phyloP scores from a whole-genome alignment of 2,329 filamentous ascomycete species.

The Lachnellula occidentalis region DNA sequence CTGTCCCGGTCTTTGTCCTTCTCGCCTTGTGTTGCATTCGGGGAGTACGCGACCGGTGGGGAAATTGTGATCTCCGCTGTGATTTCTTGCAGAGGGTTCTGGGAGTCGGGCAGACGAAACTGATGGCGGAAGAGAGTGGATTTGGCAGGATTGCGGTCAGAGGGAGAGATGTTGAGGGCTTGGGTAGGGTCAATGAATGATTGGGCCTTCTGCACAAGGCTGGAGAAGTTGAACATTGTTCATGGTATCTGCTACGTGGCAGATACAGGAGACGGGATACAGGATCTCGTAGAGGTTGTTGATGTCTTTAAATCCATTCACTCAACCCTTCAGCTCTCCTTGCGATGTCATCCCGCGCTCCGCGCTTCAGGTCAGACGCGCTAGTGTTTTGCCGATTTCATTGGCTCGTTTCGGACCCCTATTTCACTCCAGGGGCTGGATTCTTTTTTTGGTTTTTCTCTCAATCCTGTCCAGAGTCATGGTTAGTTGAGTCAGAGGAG shows the following conservation, averaged over 20 bases:
- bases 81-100: constrained; percentile 94
- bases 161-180: constrained; percentile 64
- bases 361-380: constrained; percentile 1
- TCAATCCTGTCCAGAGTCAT: too few species aligned
- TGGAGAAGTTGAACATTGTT: constrained; percentile 62
- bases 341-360: constrained; percentile 10
- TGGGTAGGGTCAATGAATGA: constrained; percentile 88
- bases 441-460: too few species aligned
- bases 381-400: not conserved
- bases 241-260: constrained; percentile 27
- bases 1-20: constrained; percentile 59
- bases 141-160: constrained; percentile 82
- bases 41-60: constrained; percentile 41
- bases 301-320: not conserved
- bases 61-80: constrained; percentile 90
- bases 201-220: constrained; percentile 91
- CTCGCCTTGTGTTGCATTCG: constrained; percentile 63
- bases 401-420: not conserved
- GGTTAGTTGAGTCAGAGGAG: too few species aligned
- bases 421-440: not conserved
- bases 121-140: constrained; percentile 90
- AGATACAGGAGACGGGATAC: not conserved
- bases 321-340: not conserved
- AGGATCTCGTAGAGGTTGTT: not conserved
- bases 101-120: constrained; percentile 87